These are phyloP conservation scores for Adenanthera pavonina DNA, from an alignment of 306 rosid species.

Conservation along the genomic window DNA sequence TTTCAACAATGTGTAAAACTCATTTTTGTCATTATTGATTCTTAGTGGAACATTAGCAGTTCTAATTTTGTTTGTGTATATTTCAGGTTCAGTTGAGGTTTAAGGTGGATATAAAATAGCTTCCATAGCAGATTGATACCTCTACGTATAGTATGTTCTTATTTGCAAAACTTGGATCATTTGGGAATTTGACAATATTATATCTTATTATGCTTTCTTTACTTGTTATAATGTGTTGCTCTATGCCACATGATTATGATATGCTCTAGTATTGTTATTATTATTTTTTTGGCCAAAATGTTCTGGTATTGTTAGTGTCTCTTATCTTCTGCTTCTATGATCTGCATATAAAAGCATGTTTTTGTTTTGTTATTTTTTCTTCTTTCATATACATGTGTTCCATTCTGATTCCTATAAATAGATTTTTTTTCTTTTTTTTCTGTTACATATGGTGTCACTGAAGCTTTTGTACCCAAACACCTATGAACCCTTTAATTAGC, in stretches of 20 bases:
- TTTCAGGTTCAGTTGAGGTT: conserved; percentile 96
- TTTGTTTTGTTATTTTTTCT: background rate
- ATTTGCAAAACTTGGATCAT: background rate
- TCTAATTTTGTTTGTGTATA: conserved; percentile 23
- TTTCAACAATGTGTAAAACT: conserved; percentile 65
- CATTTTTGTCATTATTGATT: background rate
- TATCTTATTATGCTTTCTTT: background rate
- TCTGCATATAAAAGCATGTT: background rate
- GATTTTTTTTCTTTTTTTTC: too few relatives aligned
- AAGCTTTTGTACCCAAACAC: background rate
- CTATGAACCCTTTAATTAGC: too few relatives aligned
- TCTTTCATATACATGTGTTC: background rate
- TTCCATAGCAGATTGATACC: conserved; percentile 97
- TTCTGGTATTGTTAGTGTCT: too few relatives aligned
- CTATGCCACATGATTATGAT: background rate
- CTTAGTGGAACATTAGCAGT: background rate
- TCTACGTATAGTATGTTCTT: conserved; percentile 85
- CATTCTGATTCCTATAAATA: background rate
- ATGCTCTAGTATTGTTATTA: too few relatives aligned
- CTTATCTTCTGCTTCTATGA: background rate
- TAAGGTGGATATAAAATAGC: conserved; percentile 95
- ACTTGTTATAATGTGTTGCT: background rate
- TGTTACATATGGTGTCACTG: background rate
- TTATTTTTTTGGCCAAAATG: too few relatives aligned
- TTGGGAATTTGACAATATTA: background rate